Evolutionary conservation across 208 protist species (phyloP).

Genomic region (Trichomonas vaginalis): DNA sequence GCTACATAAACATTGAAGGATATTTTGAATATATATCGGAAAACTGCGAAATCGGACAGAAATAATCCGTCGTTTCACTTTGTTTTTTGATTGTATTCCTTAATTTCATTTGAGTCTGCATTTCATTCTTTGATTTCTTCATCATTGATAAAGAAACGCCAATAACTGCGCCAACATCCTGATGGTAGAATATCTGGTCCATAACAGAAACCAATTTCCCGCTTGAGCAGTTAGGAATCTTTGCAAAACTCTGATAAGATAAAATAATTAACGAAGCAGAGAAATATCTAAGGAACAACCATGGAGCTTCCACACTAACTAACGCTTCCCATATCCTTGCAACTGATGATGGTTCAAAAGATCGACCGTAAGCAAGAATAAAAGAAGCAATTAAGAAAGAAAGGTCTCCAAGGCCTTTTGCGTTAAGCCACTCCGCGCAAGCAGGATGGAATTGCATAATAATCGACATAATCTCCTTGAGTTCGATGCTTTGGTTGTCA

Average conservation of each 20-base stretch:
- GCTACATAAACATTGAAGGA: background rate
- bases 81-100: background rate
- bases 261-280: background rate
- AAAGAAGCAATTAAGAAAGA: slow-evolving; percentile 10
- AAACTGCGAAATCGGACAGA: background rate
- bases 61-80: background rate
- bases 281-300: background rate
- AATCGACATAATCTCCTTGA: background rate
- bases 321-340: background rate
- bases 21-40: background rate
- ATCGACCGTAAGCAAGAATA: background rate
- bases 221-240: background rate
- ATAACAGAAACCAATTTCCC: background rate
- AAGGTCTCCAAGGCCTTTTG: background rate
- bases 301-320: background rate
- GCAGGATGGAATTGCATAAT: background rate
- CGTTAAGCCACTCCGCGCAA: background rate
- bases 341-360: background rate
- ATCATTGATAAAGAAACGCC: background rate
- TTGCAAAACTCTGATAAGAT: background rate
- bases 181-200: background rate
- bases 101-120: background rate
- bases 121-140: background rate
- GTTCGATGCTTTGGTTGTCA: background rate
- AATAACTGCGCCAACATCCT: background rate